Evolutionary conservation across 257 asterid species (phyloP).

Genomic region (Solanum neorickii): DNA sequence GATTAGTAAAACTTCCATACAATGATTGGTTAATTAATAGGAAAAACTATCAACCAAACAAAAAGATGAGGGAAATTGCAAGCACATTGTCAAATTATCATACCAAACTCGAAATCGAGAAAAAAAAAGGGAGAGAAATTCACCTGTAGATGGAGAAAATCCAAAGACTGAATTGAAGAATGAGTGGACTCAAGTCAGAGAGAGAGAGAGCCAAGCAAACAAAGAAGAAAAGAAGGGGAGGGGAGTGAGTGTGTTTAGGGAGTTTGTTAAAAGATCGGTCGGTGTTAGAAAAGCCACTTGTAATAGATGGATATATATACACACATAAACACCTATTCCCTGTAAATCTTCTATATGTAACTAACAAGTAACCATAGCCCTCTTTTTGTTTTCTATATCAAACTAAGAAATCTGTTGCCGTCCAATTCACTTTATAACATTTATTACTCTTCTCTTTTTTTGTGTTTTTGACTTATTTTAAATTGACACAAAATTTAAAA

Average conservation of each 20-base stretch:
- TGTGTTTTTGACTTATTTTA: too few relatives aligned
- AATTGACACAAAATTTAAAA: too few relatives aligned
- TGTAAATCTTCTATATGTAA: neutral
- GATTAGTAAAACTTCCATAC: neutral
- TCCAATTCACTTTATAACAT: too few relatives aligned
- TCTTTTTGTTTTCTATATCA: too few relatives aligned
- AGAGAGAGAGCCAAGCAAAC: neutral
- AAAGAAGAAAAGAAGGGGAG: neutral
- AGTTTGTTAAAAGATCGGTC: neutral
- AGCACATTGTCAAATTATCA: neutral
- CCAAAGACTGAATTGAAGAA: neutral
- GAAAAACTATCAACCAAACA: neutral
- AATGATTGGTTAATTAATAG: neutral
- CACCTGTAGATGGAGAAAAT: neutral
- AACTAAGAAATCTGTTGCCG: too few relatives aligned
- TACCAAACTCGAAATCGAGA: neutral
- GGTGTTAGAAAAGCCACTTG: neutral
- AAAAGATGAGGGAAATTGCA: neutral
- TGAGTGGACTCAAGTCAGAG: neutral
- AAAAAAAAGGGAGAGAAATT: neutral
- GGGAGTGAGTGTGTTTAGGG: neutral
- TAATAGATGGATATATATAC: neutral
- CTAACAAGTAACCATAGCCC: neutral
- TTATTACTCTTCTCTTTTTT: too few relatives aligned
- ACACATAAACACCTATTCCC: neutral